Evolutionary conservation across 306 rosid species (phyloP).

Genomic region (Lathyrus tuberosus): DNA sequence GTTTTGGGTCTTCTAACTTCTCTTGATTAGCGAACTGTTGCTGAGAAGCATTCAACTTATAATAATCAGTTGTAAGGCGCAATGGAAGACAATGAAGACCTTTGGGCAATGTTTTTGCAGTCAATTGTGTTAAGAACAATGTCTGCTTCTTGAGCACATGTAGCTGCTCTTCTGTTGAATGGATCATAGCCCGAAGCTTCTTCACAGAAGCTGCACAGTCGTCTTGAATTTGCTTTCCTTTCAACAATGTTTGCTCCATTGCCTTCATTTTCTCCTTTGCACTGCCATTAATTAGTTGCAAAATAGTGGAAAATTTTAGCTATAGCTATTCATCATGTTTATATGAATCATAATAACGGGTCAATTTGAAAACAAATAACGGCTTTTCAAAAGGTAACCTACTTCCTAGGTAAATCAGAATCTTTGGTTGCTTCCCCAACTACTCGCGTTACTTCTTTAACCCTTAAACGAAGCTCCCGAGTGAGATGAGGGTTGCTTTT

Average conservation of each 20-base stretch:
- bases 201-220: slow-evolving; percentile 77
- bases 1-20: slow-evolving; percentile 71
- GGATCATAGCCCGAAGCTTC: slow-evolving; percentile 96
- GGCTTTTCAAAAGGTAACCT: slow-evolving; percentile 38
- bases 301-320: slow-evolving; percentile 21
- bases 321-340: slow-evolving; percentile 1
- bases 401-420: slow-evolving; percentile 85
- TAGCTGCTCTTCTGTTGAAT: slow-evolving; percentile 88
- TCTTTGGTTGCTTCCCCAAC: slow-evolving; percentile 91
- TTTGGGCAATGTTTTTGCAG: slow-evolving; percentile 93
- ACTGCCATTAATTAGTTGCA: slow-evolving; percentile 54
- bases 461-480: slow-evolving; percentile 80
- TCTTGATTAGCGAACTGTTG: slow-evolving; percentile 75
- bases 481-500: slow-evolving; percentile 83
- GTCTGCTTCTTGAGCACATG: slow-evolving; percentile 93
- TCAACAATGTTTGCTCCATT: slow-evolving; percentile 79
- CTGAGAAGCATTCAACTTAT: slow-evolving; percentile 72
- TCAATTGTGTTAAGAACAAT: slow-evolving; percentile 84
- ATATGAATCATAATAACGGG: slow-evolving; percentile 12
- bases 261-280: slow-evolving; percentile 70
- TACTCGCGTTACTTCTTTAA: slow-evolving; percentile 75
- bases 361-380: no score
- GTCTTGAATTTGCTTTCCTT: slow-evolving; percentile 83
- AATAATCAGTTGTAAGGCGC: slow-evolving; percentile 94
- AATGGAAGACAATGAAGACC: slow-evolving; percentile 98